Percentiles rank a stretch among this genome's conserved stretches.
Conservation (phyloP, 495 filamentous ascomycete genomes). For the Sporormia fimetaria region DNA sequence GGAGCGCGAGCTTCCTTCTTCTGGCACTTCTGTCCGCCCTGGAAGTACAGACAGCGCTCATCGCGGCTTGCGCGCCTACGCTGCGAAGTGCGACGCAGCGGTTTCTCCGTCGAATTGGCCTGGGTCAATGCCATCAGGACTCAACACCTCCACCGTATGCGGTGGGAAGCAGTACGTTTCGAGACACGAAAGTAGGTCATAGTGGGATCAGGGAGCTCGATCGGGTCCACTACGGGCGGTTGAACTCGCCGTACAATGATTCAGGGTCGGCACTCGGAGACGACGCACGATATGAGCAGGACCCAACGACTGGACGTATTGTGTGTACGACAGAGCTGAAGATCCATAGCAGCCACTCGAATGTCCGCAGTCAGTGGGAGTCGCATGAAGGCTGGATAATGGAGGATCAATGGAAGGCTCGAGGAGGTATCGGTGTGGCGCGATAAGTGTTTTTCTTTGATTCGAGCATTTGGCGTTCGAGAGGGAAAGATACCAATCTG, state of each 20-base stretch:
- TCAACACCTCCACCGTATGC: background rate
- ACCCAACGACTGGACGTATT: conserved; percentile 3
- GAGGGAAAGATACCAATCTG: too few relatives aligned
- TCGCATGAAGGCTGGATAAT: background rate
- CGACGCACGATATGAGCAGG: background rate
- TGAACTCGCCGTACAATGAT: background rate
- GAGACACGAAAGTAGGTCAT: background rate
- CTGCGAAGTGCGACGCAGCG: conserved; percentile 23
- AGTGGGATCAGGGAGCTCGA: background rate
- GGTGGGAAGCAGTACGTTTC: conserved; percentile 1
- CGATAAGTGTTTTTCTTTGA: too few relatives aligned
- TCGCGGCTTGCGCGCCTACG: conserved; percentile 27
- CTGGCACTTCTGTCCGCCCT: conserved; percentile 4
- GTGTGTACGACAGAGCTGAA: background rate
- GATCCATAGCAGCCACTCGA: background rate
- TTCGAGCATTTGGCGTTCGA: too few relatives aligned
- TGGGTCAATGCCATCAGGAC: background rate
- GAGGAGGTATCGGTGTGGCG: too few relatives aligned
- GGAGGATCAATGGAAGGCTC: background rate
- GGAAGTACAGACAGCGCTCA: conserved; percentile 16
- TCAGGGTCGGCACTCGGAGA: background rate
- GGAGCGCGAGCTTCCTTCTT: background rate
- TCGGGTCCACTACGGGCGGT: background rate
- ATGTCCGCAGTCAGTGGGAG: background rate
- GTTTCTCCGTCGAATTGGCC: conserved; percentile 12